Evolutionary conservation across 2,329 filamentous ascomycete genomes (phyloP), one percentile per base, ranked within the genome.

Genomic region (Xylaria hypoxylon): DNA sequence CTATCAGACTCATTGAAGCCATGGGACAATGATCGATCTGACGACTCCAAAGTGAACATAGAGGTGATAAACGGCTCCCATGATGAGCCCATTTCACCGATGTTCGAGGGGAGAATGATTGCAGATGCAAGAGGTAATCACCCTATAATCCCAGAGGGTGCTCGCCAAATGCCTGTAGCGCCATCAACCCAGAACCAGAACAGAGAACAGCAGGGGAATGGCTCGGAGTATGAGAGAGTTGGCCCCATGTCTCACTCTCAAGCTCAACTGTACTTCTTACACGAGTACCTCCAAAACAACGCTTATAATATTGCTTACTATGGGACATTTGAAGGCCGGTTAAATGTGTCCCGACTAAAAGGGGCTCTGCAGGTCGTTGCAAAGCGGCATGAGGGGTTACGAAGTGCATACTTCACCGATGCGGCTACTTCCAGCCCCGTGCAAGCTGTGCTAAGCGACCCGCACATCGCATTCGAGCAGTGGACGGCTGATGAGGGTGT

Each of bases 201-300:
- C 31, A 24, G 1, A 11, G 7, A 24, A 35, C 50, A 17, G 5
- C 11, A 33, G 10, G 6, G 5, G 28, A 1, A n/a, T 35, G 2
- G 6, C 11, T 11, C 1, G 1, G 24, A 40, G 5, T 58, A 64
- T 24, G 44, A 51, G 15, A 60, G 57, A 53, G 33, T 62, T 11
- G 57, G 57, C 6, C 24, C 38, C 1, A 65, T 68, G 62, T 65
- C 66, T 1, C 11, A 55, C 5, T 3, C 62, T 2, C 66, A 68
- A 51, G 66, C 62, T 1, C 58, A 28, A 4, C 28, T 68, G 6
- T 68, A 44, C 24, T 65, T 65, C 42, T 13, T 68, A 5, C 57
- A 62, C 26, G 22, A 53, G 6, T 65, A 55, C 19, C 38, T 68
- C 0, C n/a, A 60, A 5, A 52, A 59, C 33, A 68, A 68, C 7